Percentiles rank a stretch among this genome's conserved stretches.
Conservation (phyloP, 2,329 filamentous ascomycete species). For the Fusarium sublunatum region DNA sequence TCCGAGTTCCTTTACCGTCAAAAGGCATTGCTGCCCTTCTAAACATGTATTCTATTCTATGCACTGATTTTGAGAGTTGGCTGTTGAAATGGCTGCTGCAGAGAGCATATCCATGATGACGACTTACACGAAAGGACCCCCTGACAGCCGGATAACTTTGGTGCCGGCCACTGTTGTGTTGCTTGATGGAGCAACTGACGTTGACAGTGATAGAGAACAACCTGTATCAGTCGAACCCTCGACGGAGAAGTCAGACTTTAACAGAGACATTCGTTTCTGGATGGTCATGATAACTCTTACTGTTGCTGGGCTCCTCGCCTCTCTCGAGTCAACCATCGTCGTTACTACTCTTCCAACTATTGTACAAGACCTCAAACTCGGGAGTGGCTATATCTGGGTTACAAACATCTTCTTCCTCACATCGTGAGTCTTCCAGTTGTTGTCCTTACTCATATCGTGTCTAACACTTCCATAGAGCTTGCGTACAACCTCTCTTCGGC, state of each 20-base stretch:
- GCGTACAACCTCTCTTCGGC: slow-evolving; percentile 61
- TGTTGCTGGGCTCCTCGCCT: slow-evolving; percentile 37
- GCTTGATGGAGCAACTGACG: too few relatives aligned
- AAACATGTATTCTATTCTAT: too few relatives aligned
- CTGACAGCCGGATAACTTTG: too few relatives aligned
- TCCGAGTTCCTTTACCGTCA: not conserved
- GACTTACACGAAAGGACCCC: not conserved
- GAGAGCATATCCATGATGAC: not conserved
- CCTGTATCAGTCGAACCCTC: too few relatives aligned
- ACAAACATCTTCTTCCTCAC: slow-evolving; percentile 46
- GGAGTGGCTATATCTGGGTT: slow-evolving; percentile 47
- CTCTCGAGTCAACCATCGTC: slow-evolving; percentile 43
- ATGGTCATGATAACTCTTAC: slow-evolving; percentile 43
- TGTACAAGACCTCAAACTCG: slow-evolving; percentile 37
- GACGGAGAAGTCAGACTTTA: slow-evolving; percentile 14
- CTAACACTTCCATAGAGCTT: slow-evolving; percentile 26
- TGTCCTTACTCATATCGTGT: not conserved
- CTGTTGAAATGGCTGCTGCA: not conserved
- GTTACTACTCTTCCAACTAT: slow-evolving; percentile 46
- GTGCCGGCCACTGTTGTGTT: too few relatives aligned
- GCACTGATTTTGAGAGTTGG: not conserved
- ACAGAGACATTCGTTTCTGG: slow-evolving; percentile 44
- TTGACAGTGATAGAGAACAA: too few relatives aligned
- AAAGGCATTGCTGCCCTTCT: not conserved
- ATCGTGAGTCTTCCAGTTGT: slow-evolving; percentile 4